Evolutionary conservation across 2,329 filamentous ascomycete species (phyloP), one percentile per base, ranked within the genome.

Genomic region (Aspergillus sp.): DNA sequence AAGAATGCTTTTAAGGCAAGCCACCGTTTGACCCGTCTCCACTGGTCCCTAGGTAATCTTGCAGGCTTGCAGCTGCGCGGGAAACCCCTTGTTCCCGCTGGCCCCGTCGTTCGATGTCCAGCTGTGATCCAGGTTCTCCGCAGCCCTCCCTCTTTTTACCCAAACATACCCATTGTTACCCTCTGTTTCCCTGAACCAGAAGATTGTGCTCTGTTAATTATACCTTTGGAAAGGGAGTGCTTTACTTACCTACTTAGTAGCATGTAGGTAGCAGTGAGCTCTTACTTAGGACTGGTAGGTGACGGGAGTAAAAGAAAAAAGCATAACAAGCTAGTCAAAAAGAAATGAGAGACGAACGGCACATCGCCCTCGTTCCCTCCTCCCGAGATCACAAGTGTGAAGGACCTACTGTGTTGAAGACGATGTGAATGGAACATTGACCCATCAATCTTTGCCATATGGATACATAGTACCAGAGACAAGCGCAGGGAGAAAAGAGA

Each of bases 31-130:
- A 55, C 51, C 55, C 38, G 50, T 50, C 61, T 60, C 66, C 67
- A 67, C 65, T 55, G 49, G 60, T 67, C 65, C 66, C 67, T 69
- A 64, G 63, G 67, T 70, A 70, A 70, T 70, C 67, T 69, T 69
- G 66, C 66, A 67, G 61, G 49, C 60, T 64, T 65, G 63, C 63
- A 65, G 60, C 49, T 63, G 58, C 32, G 58, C 52, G 57, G 64
- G 57, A 57, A 61, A 60, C 62, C 65, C 64, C 62, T 62, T 65
- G 56, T 63, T 62, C 60, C 57, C 61, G 57, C 51, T 54, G 54
- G 67, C 65, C 67, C 67, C 67, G 65, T 67, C 63, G 66, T 68
- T 69, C 66, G 64, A 67, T 57, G 57, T 25, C 51, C 54, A 39
- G 49, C 59, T 32, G 48, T 62, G 25, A 30, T 30, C 25, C 47